These are phyloP conservation scores for Lupinus albus DNA, from an alignment of 306 rosid genomes.

Conservation along the genomic window DNA sequence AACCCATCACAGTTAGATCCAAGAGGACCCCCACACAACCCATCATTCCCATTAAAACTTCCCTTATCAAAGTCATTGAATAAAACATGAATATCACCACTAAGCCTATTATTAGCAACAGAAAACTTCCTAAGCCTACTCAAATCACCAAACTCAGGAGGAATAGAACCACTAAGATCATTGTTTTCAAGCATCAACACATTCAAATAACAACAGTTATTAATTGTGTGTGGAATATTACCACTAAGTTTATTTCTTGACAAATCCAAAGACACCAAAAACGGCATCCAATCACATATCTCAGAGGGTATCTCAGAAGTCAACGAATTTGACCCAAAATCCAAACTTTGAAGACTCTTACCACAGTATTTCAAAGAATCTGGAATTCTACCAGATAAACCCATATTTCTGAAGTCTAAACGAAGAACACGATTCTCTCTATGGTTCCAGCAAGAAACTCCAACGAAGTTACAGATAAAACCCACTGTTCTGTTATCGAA, in stretches of 20 bases:
- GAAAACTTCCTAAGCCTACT: slow-evolving; percentile 62
- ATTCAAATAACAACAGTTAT: slow-evolving; percentile 66
- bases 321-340: slow-evolving; percentile 64
- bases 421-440: slow-evolving; percentile 67
- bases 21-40: slow-evolving; percentile 75
- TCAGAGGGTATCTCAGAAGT: slow-evolving; percentile 59
- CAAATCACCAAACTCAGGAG: slow-evolving; percentile 60
- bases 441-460: slow-evolving; percentile 76
- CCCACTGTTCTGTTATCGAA: slow-evolving; percentile 67
- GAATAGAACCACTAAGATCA: slow-evolving; percentile 63
- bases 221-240: slow-evolving; percentile 55
- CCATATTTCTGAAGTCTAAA: slow-evolving; percentile 56
- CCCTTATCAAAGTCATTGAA: slow-evolving; percentile 44
- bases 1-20: slow-evolving; percentile 81
- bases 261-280: slow-evolving; percentile 63
- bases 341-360: slow-evolving; percentile 57
- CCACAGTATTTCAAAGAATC: slow-evolving; percentile 64
- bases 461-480: slow-evolving; percentile 63
- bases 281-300: slow-evolving; percentile 75
- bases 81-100: slow-evolving; percentile 59
- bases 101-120: slow-evolving; percentile 67
- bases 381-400: slow-evolving; percentile 60
- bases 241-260: slow-evolving; percentile 62
- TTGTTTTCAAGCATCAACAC: slow-evolving; percentile 55
- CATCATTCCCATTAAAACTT: slow-evolving; percentile 69